Evolutionary conservation across 805 yeast genomes (phyloP), one percentile per base, ranked within the genome.

Genomic region (Metschnikowia proteae): DNA sequence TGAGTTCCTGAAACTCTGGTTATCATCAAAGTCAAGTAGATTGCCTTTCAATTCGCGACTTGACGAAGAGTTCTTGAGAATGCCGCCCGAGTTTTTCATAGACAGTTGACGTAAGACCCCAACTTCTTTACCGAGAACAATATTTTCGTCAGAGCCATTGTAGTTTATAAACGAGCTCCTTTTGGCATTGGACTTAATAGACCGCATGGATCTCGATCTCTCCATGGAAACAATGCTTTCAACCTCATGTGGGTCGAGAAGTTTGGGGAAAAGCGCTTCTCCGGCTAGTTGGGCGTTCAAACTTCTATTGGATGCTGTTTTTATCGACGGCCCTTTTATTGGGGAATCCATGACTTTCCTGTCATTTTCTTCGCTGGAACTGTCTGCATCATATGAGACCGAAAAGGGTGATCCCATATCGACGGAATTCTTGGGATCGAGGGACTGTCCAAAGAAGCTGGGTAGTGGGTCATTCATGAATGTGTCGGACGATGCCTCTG

Each of bases 221-320:
- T 87, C 95, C 38, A 87, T 60, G 6, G 85, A 77, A 2, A 84
- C 84, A 49, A 87, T 87, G 40, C 87, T 82, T 54, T 84, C 87
- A 8, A 87, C 86, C 59, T 87, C 95, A 45, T 77, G 80, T 0
- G 79, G 72, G 49, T 76, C 83, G 30, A 87, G 68, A 2, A 81
- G 78, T 60, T 83, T 86, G 0, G 95, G 95, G 62, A 87, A 87
- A 26, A 86, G 63, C 0, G 82, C 80, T 48, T 85, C 77, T 3
- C 78, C 77, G 6, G 68, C 55, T 8, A 71, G 53, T 37, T 60
- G 67, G 31, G 61, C 65, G 23, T 53, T 59, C 13, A 49, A 48
- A 26, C 37, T 42, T 42, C 45, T 33, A 8, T 17, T 42, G 31
- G 45, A 42, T 22, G 38, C 10, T 25, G 45, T 33, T 13, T 33